Percentiles rank a stretch among this genome's conserved stretches.
Conservation (phyloP, 352 stramenopile genomes). For the Phytophthora multivora region DNA sequence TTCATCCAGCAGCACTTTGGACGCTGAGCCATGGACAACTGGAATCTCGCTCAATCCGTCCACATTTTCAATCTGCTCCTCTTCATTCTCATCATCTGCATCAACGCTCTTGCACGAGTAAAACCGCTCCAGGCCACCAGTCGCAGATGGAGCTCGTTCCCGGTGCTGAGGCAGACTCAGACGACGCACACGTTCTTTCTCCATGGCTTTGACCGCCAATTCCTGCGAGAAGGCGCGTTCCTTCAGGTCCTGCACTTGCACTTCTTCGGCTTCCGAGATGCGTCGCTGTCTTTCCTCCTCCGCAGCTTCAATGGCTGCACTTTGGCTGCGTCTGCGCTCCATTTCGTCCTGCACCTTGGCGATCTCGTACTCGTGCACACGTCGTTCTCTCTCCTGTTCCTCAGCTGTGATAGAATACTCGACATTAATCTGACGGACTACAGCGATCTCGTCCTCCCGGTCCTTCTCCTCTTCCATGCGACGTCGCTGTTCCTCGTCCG, state of each 20-base stretch:
- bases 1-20: slow-evolving; percentile 68
- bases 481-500: slow-evolving; percentile 61
- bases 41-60: slow-evolving; percentile 64
- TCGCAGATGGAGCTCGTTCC: slow-evolving; percentile 30
- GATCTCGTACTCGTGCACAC: slow-evolving; percentile 68
- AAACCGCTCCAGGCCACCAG: slow-evolving; percentile 26
- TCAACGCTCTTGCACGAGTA: slow-evolving; percentile 34
- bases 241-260: slow-evolving; percentile 21
- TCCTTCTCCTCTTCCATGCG: slow-evolving; percentile 57
- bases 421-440: slow-evolving; percentile 80
- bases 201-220: slow-evolving; percentile 48
- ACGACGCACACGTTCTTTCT: slow-evolving; percentile 60
- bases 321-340: slow-evolving; percentile 50
- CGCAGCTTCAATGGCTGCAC: slow-evolving; percentile 38
- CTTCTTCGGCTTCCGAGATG: slow-evolving; percentile 42
- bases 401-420: slow-evolving; percentile 63
- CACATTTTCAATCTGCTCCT: not conserved
- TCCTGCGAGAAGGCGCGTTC: slow-evolving; percentile 42
- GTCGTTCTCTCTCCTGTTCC: slow-evolving; percentile 67
- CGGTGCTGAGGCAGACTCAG: slow-evolving; percentile 57
- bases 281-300: slow-evolving; percentile 58
- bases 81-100: slow-evolving; percentile 8
- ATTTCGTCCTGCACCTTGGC: slow-evolving; percentile 68
- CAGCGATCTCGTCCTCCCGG: slow-evolving; percentile 57
- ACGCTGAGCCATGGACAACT: slow-evolving; percentile 51